phyloP scores from a whole-genome alignment of 2,329 filamentous ascomycete species.

The Penicillium thymicola region DNA sequence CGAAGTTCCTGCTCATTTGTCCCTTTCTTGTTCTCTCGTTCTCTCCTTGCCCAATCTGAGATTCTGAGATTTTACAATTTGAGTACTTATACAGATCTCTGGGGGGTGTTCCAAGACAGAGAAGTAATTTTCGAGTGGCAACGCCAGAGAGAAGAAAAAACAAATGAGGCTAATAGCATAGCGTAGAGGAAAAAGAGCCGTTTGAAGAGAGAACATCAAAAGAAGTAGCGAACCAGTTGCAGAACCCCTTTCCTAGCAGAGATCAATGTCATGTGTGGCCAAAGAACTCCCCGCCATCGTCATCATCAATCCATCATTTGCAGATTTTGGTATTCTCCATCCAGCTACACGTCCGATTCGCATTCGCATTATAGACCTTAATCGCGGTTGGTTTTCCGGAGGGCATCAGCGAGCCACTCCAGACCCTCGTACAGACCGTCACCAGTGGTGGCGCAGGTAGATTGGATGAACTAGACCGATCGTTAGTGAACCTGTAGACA shows the following conservation, averaged over 20 bases:
- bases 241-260: conserved; percentile 25
- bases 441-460: conserved; percentile 96
- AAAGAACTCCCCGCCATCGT: conserved; percentile 35
- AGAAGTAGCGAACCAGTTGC: conserved; percentile 25
- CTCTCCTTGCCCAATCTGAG: conserved; percentile 5
- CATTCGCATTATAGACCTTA: conserved; percentile 39
- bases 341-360: conserved; percentile 24
- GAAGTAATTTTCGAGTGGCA: conserved; percentile 29
- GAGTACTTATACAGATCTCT: conserved; percentile 12
- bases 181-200: conserved; percentile 38
- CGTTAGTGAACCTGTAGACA: conserved; percentile 20
- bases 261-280: conserved; percentile 29
- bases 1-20: conserved; percentile 6
- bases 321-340: conserved; percentile 32
- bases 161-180: conserved; percentile 43
- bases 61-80: conserved; percentile 9
- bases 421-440: conserved; percentile 99
- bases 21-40: neutral
- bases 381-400: conserved; percentile 64
- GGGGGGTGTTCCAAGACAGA: conserved; percentile 15
- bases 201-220: conserved; percentile 32
- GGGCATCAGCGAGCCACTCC: conserved; percentile 81
- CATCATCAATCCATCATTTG: conserved; percentile 35
- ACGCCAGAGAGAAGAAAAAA: conserved; percentile 26
- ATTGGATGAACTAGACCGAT: conserved; percentile 84